These are phyloP conservation scores for Nannochloropsis gaditana DNA, from an alignment of 108 stramenopile genomes.

Conservation along the genomic window DNA sequence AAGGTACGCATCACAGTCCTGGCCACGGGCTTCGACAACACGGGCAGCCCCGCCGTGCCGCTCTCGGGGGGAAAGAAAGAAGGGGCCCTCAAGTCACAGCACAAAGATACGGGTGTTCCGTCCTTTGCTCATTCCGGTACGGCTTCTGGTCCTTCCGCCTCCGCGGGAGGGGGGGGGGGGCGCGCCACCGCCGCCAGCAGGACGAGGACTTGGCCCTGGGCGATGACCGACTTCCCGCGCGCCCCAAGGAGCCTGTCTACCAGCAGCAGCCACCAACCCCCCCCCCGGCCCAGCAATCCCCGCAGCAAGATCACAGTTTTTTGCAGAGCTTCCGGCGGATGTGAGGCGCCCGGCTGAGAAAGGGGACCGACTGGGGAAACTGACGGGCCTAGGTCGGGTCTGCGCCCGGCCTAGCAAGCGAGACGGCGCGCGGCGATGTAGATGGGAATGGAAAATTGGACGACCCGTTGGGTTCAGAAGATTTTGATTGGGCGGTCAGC, in stretches of 20 bases:
- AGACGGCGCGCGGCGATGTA: no score
- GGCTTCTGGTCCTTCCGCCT: not conserved
- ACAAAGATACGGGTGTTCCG: not conserved
- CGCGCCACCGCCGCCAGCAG: not conserved
- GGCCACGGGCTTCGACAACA: constrained; percentile 69
- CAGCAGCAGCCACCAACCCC: constrained; percentile 6
- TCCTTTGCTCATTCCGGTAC: not conserved
- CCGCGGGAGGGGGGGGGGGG: not conserved
- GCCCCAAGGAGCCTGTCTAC: not conserved
- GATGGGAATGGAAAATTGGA: no score
- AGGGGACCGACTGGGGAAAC: no score
- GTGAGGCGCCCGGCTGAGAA: not conserved
- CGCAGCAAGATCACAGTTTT: not conserved
- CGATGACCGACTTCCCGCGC: constrained; percentile 1
- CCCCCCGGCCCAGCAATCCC: not conserved
- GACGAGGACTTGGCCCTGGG: not conserved
- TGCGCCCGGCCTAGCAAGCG: no score
- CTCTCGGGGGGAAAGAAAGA: not conserved
- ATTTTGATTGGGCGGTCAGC: no score
- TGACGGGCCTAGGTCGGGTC: no score
- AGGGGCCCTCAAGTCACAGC: not conserved
- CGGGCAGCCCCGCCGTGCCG: constrained; percentile 2
- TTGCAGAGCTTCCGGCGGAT: constrained; percentile 15
- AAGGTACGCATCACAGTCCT: constrained; percentile 79
- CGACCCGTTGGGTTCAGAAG: no score